Evolutionary conservation across 2,329 filamentous ascomycete species (phyloP), one percentile per base, ranked within the genome.

Genomic region (Fusarium sp.): DNA sequence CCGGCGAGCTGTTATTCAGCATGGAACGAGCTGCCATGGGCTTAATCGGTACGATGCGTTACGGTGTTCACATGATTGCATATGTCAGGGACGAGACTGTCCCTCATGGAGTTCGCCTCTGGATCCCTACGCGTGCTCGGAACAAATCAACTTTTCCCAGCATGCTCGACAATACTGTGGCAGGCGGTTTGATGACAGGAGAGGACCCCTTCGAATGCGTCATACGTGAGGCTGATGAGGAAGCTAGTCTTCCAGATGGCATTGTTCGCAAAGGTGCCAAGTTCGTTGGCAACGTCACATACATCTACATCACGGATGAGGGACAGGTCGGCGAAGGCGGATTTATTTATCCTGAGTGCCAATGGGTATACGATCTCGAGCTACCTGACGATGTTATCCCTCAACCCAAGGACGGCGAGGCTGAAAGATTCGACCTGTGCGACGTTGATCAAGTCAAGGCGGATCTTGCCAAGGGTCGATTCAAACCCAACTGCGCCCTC

Each of bases 121-220:
- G 96, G 95, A 89, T 97, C 3, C 93, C 96, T 6, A 88, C 91
- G 48, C 87, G 96, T 13, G 89, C 94, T 15, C 85, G 85, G 54
- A 88, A 85, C 64, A 99, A 98, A 84, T 89, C 93, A 73, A 98
- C 94, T 1, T 99, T 95, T 78, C 91, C 92, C 0, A 88, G 92
- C n/a, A 95, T 98, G 88, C 85, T 99, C 72, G 96, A 99, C 81
- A 99, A 98, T 80, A 94, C 94, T 3, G 96, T 97, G 10, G 96
- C 95, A 0, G 88, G 88, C n/a, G 88, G 83, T 0, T 90, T 98
- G 73, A 90, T 92, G 79, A 93, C 93, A 1, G 92, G 91, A 17
- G 95, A 98, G 80, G 86, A 86, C 26, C 92, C 93, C 0, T 91
- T 94, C 52, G 94, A 95, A 78, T 94, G 92, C 79, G 83, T 97